These are phyloP conservation scores for Coniferiporia sulphurascens DNA, from an alignment of 1,284 basidiomycete species.

Conservation along the genomic window DNA sequence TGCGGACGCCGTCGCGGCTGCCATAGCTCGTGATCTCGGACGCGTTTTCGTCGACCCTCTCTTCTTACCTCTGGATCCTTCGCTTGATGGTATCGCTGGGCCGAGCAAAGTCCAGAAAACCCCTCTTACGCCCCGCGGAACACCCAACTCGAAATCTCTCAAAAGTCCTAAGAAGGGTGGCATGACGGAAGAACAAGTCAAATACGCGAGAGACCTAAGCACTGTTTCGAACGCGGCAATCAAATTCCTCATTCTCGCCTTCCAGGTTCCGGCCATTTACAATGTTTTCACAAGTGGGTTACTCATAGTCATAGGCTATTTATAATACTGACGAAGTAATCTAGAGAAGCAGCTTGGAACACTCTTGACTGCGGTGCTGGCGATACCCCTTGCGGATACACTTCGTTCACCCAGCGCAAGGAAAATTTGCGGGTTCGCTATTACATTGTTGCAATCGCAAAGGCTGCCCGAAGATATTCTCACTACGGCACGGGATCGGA, in stretches of 20 bases:
- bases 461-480: constrained; percentile 59
- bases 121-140: constrained; percentile 43
- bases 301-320: constrained; percentile 34
- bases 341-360: constrained; percentile 53
- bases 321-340: constrained; percentile 35
- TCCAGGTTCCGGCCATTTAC: constrained; percentile 53
- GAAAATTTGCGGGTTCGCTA: constrained; percentile 73
- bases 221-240: constrained; percentile 64
- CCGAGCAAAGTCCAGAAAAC: constrained; percentile 16
- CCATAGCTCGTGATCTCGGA: constrained; percentile 58
- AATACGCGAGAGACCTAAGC: constrained; percentile 70
- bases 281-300: constrained; percentile 57
- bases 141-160: constrained; percentile 46
- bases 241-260: constrained; percentile 53
- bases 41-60: constrained; percentile 57
- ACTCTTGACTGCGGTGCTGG: constrained; percentile 57
- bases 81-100: constrained; percentile 2
- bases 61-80: constrained; percentile 30
- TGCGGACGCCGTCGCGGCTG: constrained; percentile 42
- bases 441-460: constrained; percentile 66
- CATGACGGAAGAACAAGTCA: constrained; percentile 69
- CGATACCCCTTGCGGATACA: constrained; percentile 60
- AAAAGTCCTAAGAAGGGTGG: constrained; percentile 62
- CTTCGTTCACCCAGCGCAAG: constrained; percentile 75
- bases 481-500: constrained; percentile 52